Base-by-base conservation (phyloP, 441 rosid species). In the Erysimum cheiri region DNA sequence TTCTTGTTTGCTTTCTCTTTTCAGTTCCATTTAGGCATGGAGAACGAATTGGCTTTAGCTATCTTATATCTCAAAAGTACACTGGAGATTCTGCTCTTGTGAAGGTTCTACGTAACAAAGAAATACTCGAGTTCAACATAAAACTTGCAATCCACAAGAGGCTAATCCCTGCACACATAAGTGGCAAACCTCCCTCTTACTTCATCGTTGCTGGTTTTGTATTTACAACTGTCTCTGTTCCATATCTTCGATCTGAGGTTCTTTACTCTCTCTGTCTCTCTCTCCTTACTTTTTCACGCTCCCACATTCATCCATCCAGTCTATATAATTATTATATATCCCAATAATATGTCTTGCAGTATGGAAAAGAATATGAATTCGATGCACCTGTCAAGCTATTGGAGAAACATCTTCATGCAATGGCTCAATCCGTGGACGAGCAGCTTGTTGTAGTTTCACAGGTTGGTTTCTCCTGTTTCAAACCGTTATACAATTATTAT, bases 401-500 rank as follows among this genome's bases (percentile, higher is more conserved):
- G 84, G 97, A 90, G 79, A 92, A 90, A 76, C 92, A 84, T 80
- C 80, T 87, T 71, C 88, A 92, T 69, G 82, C 88, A 60, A 84
- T 92, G 96, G 92, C 97, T 19, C 85, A 90, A 64, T 83, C 94
- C 11, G 83, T 82, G 24, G 99, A 90, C 60, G 97, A 92, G 82
- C 98, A 94, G 74, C 87, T 92, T 72, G 93, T 92, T 77, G 98
- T 94, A 48, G 83, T 94, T 68, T 94, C 99, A 67, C 99, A 92
- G 97, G 99, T 90, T 58, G 4, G 43, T 57, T 63, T 75, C 49
- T 49, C 11, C 28, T 33, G 32, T 28, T 13, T 41, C 31, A 26
- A 5, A 6, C 47, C 4, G 10, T 26, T 17, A 15, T 2, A 24
- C 37, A 6, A 1, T 43, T 44, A 71, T 1, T n/a, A 8, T 19